phyloP scores from a whole-genome alignment of 176 grass and related monocot genomes.

The Typha latifolia region DNA sequence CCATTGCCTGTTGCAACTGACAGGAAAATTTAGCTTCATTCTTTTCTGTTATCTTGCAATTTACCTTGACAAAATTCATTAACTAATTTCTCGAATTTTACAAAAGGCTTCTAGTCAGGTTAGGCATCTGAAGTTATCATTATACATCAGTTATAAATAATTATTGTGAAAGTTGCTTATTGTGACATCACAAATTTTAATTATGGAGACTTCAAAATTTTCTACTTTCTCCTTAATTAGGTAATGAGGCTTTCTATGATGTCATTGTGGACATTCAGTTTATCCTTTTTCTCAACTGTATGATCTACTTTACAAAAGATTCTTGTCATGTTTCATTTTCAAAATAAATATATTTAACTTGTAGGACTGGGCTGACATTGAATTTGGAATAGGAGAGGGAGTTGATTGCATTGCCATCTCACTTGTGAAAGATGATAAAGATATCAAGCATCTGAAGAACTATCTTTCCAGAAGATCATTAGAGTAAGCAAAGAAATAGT shows the following conservation, averaged over 20 bases:
- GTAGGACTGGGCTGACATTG: constrained; percentile 64
- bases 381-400: constrained; percentile 63
- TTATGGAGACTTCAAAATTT: too few relatives aligned
- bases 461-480: constrained; percentile 55
- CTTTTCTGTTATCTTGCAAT: too few relatives aligned
- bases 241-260: neutral
- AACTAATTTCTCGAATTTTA: too few relatives aligned
- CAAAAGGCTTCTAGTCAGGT: too few relatives aligned
- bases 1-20: too few relatives aligned
- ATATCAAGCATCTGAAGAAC: constrained; percentile 50
- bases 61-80: too few relatives aligned
- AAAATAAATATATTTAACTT: constrained; percentile 3
- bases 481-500: constrained; percentile 35
- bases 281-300: constrained; percentile 7
- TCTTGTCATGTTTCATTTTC: neutral
- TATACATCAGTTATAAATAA: too few relatives aligned
- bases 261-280: neutral
- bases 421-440: constrained; percentile 59
- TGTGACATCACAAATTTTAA: too few relatives aligned
- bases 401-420: constrained; percentile 59
- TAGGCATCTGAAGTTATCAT: too few relatives aligned
- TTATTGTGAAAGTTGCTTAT: too few relatives aligned
- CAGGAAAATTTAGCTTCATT: too few relatives aligned
- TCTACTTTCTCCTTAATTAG: neutral
- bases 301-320: neutral